A percentile compares a stretch with the other conserved stretches of the same genome.
Evolutionary conservation across 2,329 filamentous ascomycete genomes (phyloP).

Genomic region (Colletotrichum sp.): DNA sequence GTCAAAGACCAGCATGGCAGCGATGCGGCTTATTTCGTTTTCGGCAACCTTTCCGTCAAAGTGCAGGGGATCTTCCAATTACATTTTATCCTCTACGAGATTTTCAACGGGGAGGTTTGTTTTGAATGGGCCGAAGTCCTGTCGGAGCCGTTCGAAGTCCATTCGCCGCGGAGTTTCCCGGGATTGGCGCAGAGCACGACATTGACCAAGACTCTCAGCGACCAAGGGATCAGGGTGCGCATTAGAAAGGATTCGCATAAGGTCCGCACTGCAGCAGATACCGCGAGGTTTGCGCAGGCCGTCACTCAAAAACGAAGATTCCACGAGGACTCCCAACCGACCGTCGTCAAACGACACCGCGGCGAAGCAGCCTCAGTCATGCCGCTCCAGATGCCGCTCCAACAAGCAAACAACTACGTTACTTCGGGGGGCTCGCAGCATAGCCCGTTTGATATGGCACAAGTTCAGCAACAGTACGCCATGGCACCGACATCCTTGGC

Average conservation of each 20-base stretch:
- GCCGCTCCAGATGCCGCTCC: not conserved
- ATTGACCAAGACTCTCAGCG: constrained; percentile 81
- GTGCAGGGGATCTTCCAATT: constrained; percentile 75
- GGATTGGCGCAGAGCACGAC: constrained; percentile 82
- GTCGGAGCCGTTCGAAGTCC: constrained; percentile 73
- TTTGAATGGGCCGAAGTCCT: constrained; percentile 42
- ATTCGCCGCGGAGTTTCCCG: constrained; percentile 72
- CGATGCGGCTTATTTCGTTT: constrained; percentile 90
- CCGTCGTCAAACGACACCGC: not conserved
- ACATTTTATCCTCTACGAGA: constrained; percentile 78
- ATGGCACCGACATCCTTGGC: not conserved
- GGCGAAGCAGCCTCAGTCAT: not conserved
- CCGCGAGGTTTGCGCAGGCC: not conserved
- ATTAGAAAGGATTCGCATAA: constrained; percentile 77
- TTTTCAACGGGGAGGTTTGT: constrained; percentile 24
- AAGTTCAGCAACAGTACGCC: not conserved
- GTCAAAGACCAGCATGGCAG: constrained; percentile 79
- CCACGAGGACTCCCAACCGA: not conserved
- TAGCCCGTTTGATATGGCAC: not conserved
- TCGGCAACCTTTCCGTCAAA: constrained; percentile 83
- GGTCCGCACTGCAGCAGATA: constrained; percentile 58
- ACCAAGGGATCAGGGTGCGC: constrained; percentile 84
- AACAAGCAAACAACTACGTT: not conserved
- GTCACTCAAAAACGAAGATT: not conserved
- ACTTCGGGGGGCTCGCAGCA: not conserved